phyloP scores from a whole-genome alignment of 2,329 filamentous ascomycete species.

The Aspergillus sp. region DNA sequence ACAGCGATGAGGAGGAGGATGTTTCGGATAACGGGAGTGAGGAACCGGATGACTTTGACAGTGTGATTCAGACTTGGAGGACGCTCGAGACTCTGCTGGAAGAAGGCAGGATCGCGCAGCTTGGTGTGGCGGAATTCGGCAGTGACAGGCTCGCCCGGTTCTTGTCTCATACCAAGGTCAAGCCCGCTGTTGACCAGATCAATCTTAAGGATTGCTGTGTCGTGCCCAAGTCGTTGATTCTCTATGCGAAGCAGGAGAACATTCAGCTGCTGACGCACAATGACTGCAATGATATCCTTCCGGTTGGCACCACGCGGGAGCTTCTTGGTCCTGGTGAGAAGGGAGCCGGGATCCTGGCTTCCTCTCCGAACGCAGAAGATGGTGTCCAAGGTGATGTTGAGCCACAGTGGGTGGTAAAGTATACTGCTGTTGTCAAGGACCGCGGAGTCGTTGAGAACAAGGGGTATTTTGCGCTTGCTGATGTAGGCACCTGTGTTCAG shows the following conservation, averaged over 20 bases:
- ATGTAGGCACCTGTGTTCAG: slow-evolving; percentile 51
- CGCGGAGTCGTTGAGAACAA: slow-evolving; percentile 97
- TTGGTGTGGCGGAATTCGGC: slow-evolving; percentile 90
- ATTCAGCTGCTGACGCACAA: slow-evolving; percentile 92
- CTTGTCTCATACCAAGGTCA: slow-evolving; percentile 63
- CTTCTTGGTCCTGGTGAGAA: slow-evolving; percentile 68
- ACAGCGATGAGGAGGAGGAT: slow-evolving; percentile 66
- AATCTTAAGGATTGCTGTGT: slow-evolving; percentile 95
- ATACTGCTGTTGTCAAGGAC: slow-evolving; percentile 90
- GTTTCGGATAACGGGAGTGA: slow-evolving; percentile 39
- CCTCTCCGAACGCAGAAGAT: slow-evolving; percentile 45
- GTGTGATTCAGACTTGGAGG: slow-evolving; percentile 62
- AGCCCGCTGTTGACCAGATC: slow-evolving; percentile 87
- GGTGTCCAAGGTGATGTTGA: slow-evolving; percentile 70
- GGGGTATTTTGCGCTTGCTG: slow-evolving; percentile 88
- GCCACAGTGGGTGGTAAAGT: slow-evolving; percentile 94
- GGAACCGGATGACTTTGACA: slow-evolving; percentile 51
- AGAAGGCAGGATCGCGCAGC: slow-evolving; percentile 64
- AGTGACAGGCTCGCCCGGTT: slow-evolving; percentile 76
- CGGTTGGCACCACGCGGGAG: slow-evolving; percentile 76
- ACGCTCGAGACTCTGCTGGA: slow-evolving; percentile 69
- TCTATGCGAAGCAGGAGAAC: slow-evolving; percentile 74
- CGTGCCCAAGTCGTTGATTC: slow-evolving; percentile 79
- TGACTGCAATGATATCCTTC: slow-evolving; percentile 88
- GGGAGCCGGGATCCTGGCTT: slow-evolving; percentile 72